Evolutionary conservation across 2,329 filamentous ascomycete species (phyloP), one percentile per base, ranked within the genome.

Genomic region (Beauveria scarabaeidicola): DNA sequence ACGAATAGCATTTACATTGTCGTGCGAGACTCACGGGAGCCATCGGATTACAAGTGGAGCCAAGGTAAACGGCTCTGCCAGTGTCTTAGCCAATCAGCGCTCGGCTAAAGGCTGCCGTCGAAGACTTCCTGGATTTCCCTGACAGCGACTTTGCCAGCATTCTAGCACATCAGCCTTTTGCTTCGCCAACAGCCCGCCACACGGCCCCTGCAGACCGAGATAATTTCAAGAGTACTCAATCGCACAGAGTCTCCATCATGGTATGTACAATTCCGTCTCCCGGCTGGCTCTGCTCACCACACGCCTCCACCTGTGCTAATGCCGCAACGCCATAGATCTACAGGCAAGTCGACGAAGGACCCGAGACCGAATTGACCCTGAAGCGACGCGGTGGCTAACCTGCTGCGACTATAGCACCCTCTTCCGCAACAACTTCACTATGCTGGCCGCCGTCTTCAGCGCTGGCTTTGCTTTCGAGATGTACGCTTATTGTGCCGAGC

Each of bases 381-480:
- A 64, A 36, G 40, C 60, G 62, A 62, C 27, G 25, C 25, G 57
- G 27, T 17, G 48, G 32, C 60, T 57, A 61, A 61, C 55, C 57
- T 43, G 23, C 48, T 36, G 19, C 29, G 25, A 38, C 23, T 63
- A 66, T 76, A 97, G 94, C 81, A 76, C 85, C 71, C 70, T 97
- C 67, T 87, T 97, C 81, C 87, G 88, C 76, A 87, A 83, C 73
- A 99, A 99, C 82, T 88, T 83, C 69, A 81, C 88, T 74, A 96
- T 96, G 85, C 81, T 99, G 69, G 87, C 85, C 66, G 82, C 86
- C 65, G 89, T 99, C 72, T 99, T 99, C 74, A 83, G 80, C 67
- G 82, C 85, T 66, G 93, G 92, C 66, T 99, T 99, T 73, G 90
- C 82, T 65, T 91, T 96, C 73, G 91, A 97, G 81, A 83, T 99